Conservation (phyloP, 805 yeast species). For the Yarrowia yakushimensis region DNA sequence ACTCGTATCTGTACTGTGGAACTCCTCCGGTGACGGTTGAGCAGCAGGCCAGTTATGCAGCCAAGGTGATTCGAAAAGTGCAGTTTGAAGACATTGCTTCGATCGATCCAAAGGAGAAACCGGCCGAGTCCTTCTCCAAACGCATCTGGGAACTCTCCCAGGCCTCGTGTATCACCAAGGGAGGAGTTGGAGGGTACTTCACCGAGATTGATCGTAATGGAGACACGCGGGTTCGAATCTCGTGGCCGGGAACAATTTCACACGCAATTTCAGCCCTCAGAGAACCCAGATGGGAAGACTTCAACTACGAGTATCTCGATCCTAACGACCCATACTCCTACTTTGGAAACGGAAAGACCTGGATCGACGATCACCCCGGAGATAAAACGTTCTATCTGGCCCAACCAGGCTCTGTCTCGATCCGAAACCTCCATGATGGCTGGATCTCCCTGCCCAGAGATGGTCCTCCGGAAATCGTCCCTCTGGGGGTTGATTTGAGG, state of each 20-base stretch:
- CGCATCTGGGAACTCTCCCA: constrained; percentile 5
- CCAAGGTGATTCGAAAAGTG: constrained; percentile 12
- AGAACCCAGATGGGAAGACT: constrained; percentile 27
- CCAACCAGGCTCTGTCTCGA: neutral
- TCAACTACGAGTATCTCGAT: constrained; percentile 23
- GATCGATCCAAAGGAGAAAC: constrained; percentile 14
- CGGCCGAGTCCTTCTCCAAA: constrained; percentile 6
- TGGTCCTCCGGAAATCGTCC: neutral
- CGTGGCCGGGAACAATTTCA: constrained; percentile 27
- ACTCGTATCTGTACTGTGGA: constrained; percentile 23
- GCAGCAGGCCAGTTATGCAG: constrained; percentile 10
- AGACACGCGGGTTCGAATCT: neutral
- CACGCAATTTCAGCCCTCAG: constrained; percentile 21
- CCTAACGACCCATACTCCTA: constrained; percentile 23
- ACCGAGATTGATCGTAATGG: constrained; percentile 1
- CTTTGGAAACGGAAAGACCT: constrained; percentile 28
- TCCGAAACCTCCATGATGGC: neutral
- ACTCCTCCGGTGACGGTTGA: constrained; percentile 5
- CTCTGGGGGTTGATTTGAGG: neutral
- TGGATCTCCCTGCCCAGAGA: constrained; percentile 15
- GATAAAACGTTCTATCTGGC: neutral
- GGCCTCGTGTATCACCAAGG: neutral
- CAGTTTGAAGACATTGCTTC: constrained; percentile 21
- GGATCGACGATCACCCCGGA: constrained; percentile 1
- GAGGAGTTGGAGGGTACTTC: neutral